Base-by-base conservation (phyloP, 2,329 filamentous ascomycete genomes). In the Aspergillus ochraceoroseus region DNA sequence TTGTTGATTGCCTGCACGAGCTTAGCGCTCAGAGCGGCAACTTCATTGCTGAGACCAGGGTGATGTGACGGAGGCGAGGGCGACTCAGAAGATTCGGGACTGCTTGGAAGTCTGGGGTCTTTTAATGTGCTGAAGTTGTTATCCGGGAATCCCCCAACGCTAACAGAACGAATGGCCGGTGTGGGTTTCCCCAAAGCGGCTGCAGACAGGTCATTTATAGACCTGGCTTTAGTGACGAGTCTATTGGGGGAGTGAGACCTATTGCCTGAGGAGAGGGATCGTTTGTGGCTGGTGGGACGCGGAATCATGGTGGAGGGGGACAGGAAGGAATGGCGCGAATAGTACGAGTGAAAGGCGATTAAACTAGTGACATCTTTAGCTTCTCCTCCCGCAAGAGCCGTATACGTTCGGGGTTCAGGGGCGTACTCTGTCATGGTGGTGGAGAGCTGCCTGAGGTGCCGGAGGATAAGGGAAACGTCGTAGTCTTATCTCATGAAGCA, bases 1-100 rank as follows among this genome's bases (percentile, higher is more conserved):
- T 94, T 85, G 62, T 98, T 98, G 67, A 98, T 95, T 30, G 92
- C 90, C 59, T 92, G 90, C 55, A 98, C 90, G 48, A 98, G 80
- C 65, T 98, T 98, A 33, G 88, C 90, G 67, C 88, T 96, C 20
- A 98, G 73, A 5, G 86, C 81, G 5, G 90, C 86, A 18, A 98
- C 87, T 66, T 96, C 92, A 51, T 74, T 73, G 59, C 76, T 82
- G 29, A 83, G 59, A 53, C 83, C 79, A 13, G 76, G 77, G 52
- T 80, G 75, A 48, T 66, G 67, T 5, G 62, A 56, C 22, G 58
- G 51, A 5, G 59, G 56, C 17, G 64, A 63, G 11, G 54, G 50
- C 5, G 61, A 56, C 37, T 61, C 51, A 32, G 63, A 63, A 20
- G 64, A 51, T 46, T 69, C 64, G 17, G 58, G 50, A 13, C 49